Base-by-base conservation (phyloP, 1,284 basidiomycete species). In the Puccinia novopanici region DNA sequence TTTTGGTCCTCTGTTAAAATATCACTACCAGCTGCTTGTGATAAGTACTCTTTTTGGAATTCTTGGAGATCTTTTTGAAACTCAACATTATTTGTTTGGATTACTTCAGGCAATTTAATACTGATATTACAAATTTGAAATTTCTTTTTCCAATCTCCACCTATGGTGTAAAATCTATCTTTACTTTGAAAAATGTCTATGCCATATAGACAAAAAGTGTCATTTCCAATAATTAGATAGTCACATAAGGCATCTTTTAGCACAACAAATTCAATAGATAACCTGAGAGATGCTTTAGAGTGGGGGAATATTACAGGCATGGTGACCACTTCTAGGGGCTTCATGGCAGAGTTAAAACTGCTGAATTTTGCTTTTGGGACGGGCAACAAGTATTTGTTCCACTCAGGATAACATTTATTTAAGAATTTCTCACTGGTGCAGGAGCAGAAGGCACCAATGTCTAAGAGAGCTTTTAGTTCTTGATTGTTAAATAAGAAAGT, bases 131-230 rank as follows among this genome's bases (percentile, higher is more conserved):
- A 71, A 0, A 71, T 71, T 9, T 71, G 48, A 13, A 71, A 71
- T 37, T 71, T 71, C 30, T 50, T 71, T 24, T 71, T 71, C 68
- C 68, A 71, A n/a, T 71, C 68, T 6, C 68, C 68, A 27, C 68
- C 68, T 12, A 71, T 71, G 10, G 68, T 71, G 17, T 52, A 71
- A 34, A 19, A 71, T 71, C 68, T 71, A 13, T 52, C 9, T 54
- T 71, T 52, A 54, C 68, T 71, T 27, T 71, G 68, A 9, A 71
- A 54, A 0, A 71, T 54, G 54, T 71, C 68, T 15, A 71, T 52
- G 0, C 68, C 50, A 71, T 71, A 71, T 17, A 71, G 3, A 15
- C 45, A 71, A 19, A 71, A 55, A n/a, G 68, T 50, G 15, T 71
- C 68, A 67, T 67, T 67, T 17, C 63, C 63, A 48, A 67, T 22